Evolutionary conservation across 2,329 filamentous ascomycete species (phyloP).

Genomic region (Fusarium marasasianum): DNA sequence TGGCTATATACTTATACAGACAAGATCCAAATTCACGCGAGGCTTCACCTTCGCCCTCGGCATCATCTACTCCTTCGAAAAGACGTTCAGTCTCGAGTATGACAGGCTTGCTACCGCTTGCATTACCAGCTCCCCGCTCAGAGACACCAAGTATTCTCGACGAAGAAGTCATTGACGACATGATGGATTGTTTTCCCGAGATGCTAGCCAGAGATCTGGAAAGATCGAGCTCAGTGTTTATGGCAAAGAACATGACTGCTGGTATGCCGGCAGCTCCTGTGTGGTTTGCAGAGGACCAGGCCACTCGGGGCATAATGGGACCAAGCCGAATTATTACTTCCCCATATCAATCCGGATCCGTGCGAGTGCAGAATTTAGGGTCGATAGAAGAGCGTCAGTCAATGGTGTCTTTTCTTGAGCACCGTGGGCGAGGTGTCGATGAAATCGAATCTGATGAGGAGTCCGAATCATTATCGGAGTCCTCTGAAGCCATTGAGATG

Average conservation of each 20-base stretch:
- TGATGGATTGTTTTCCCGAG: slow-evolving; percentile 61
- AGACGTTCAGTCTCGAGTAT: slow-evolving; percentile 52
- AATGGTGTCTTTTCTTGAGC: slow-evolving; percentile 48
- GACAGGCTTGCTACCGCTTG: slow-evolving; percentile 51
- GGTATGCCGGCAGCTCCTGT: slow-evolving; percentile 55
- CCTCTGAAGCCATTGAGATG: slow-evolving; percentile 45
- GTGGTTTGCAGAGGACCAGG: slow-evolving; percentile 43
- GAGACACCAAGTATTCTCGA: slow-evolving; percentile 33
- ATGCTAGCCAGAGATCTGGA: slow-evolving; percentile 65
- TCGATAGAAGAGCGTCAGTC: slow-evolving; percentile 51
- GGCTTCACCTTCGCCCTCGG: slow-evolving; percentile 18
- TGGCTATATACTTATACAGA: slow-evolving; percentile 40
- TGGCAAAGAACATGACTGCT: slow-evolving; percentile 62
- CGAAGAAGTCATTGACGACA: slow-evolving; percentile 44
- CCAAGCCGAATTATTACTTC: slow-evolving; percentile 36
- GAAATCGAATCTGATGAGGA: slow-evolving; percentile 48
- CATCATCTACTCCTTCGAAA: slow-evolving; percentile 33
- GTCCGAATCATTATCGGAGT: slow-evolving; percentile 44
- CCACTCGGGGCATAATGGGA: slow-evolving; percentile 19
- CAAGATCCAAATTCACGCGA: slow-evolving; percentile 30
- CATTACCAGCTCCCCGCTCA: slow-evolving; percentile 45
- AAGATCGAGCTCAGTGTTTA: slow-evolving; percentile 58
- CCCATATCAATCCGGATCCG: slow-evolving; percentile 44
- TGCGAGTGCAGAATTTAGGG: slow-evolving; percentile 45
- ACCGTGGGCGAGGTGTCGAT: slow-evolving; percentile 29